Base-by-base conservation (phyloP, 345 rosid genomes). In the Citrus glauca region DNA sequence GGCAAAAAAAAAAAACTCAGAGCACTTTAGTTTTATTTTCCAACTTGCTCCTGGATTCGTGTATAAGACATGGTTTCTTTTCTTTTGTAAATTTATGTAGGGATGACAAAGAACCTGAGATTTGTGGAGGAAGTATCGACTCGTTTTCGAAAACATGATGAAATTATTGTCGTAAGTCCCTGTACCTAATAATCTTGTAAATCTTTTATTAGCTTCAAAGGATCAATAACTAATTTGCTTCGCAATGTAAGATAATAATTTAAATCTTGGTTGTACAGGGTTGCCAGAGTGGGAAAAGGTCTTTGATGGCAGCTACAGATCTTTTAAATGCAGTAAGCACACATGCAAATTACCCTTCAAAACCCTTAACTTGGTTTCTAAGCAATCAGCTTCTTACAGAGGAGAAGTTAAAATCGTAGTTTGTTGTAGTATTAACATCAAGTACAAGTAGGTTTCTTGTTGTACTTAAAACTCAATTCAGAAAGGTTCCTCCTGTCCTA, bases 291-390 rank as follows among this genome's bases (percentile, higher is more conserved):
- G 98, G 99, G 77, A 79, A 90, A 64, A 83, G 85, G 69, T 95
- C 98, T 72, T 60, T 91, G 75, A 84, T 92, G 93, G 99, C 98
- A 13, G 97, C 97, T 37, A 82, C 85, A 40, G 97, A 89, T 69
- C 98, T 95, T 67, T 78, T 89, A 72, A 84, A 91, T 50, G 90
- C 89, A 69, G 99, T 93, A 85, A 92, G 93, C 62, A 66, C 59
- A 50, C 50, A 45, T 45, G 50, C 50, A 45, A 45, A 45, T 68
- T 42, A 74, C 68, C 57, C 63, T 28, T 30, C 37, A 42, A 40
- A 59, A 17, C 66, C 66, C 61, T 30, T 33, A 65, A 22, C 13
- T 64, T 40, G 53, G 66, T 38, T 75, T 28, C 20, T 20, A 30
- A 27, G 55, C 60, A 67, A 22, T 40, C 28, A 22, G 45, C 30